These are phyloP conservation scores for Amphicarpaea edgeworthii DNA, from an alignment of 306 rosid genomes.

Conservation along the genomic window DNA sequence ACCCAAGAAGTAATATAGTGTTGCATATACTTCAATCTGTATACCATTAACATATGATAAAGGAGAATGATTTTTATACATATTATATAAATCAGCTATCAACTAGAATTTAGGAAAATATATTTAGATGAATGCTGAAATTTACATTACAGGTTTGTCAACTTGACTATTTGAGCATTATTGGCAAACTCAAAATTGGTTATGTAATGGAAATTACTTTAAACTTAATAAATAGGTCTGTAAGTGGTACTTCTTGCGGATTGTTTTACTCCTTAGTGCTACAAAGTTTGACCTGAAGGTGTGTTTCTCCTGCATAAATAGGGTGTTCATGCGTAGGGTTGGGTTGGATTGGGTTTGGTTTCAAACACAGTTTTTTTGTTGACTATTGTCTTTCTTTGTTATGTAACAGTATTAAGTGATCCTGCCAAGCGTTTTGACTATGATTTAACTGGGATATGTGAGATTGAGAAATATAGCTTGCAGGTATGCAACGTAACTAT, in stretches of 20 bases:
- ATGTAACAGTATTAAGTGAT: slow-evolving; percentile 65
- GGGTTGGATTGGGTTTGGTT: too few relatives aligned
- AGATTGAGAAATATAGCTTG: slow-evolving; percentile 74
- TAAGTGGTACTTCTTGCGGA: slow-evolving; percentile 5
- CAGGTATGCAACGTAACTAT: slow-evolving; percentile 53
- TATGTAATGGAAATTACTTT: slow-evolving; percentile 11
- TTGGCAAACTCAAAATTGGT: slow-evolving; percentile 9
- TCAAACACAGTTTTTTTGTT: too few relatives aligned
- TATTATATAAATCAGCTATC: not conserved
- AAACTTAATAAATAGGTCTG: slow-evolving; percentile 19
- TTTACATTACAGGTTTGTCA: slow-evolving; percentile 20
- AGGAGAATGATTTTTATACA: not conserved
- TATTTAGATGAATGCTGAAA: slow-evolving; percentile 9
- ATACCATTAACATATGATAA: not conserved
- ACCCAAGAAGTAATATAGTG: not conserved
- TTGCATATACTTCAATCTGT: not conserved
- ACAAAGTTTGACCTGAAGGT: slow-evolving; percentile 17
- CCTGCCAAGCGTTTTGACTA: slow-evolving; percentile 71
- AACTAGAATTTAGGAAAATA: not conserved
- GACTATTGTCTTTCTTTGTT: slow-evolving; percentile 19
- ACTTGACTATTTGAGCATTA: not conserved
- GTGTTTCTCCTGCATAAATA: slow-evolving; percentile 14
- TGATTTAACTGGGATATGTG: slow-evolving; percentile 73
- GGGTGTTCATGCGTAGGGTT: too few relatives aligned
- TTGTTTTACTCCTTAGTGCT: slow-evolving; percentile 6